phyloP scores from a whole-genome alignment of 768 basidiomycete genomes.

The Lactarius hatsudake region DNA sequence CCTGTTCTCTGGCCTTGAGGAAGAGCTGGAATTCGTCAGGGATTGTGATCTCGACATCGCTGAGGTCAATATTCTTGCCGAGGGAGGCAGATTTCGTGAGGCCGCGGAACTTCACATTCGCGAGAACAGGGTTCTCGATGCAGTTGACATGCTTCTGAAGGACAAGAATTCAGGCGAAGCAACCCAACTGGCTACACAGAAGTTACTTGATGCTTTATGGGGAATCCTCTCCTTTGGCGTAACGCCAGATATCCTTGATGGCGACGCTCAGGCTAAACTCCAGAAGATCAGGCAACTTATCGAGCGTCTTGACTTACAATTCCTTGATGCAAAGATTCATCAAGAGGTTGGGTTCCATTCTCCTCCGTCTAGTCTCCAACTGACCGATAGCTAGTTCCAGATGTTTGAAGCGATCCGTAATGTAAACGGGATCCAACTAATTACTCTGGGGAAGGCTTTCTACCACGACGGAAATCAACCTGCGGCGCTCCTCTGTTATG shows the following conservation, averaged over 20 bases:
- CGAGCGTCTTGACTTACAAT: neutral
- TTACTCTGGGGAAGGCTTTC: neutral
- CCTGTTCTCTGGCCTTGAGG: conserved; percentile 51
- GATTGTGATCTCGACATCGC: conserved; percentile 51
- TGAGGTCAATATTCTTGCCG: conserved; percentile 44
- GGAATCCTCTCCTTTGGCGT: conserved; percentile 39
- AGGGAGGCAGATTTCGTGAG: conserved; percentile 41
- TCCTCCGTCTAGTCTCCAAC: neutral
- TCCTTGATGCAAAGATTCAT: neutral
- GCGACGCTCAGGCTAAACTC: conserved; percentile 1
- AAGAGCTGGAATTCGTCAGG: conserved; percentile 55
- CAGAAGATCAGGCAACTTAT: conserved; percentile 6
- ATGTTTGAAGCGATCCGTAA: conserved; percentile 18
- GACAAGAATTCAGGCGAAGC: conserved; percentile 35
- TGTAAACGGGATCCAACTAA: neutral
- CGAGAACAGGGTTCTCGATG: conserved; percentile 47
- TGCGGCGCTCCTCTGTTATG: conserved; percentile 24
- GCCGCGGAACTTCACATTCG: conserved; percentile 48
- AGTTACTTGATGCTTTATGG: conserved; percentile 49
- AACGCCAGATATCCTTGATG: neutral
- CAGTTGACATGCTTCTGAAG: conserved; percentile 45
- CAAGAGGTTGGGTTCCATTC: conserved; percentile 5
- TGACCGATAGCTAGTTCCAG: conserved; percentile 4
- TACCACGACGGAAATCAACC: neutral
- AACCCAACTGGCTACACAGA: conserved; percentile 38